phyloP scores from a whole-genome alignment of 2,329 filamentous ascomycete species.

The Alternaria hordeiaustralica region DNA sequence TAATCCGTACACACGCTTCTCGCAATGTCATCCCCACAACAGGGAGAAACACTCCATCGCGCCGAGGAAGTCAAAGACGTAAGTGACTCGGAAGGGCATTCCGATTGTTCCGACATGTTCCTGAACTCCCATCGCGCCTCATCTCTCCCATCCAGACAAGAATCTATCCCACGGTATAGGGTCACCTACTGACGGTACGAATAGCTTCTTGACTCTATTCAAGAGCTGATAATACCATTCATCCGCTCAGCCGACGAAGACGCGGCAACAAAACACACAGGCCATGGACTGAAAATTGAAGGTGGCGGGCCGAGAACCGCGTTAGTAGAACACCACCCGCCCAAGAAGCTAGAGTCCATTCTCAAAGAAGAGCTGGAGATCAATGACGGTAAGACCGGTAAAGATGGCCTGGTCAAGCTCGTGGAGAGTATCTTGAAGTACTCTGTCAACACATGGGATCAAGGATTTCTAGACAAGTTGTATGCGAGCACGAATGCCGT shows the following conservation, averaged over 20 bases:
- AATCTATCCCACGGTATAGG: too few relatives aligned
- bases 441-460: constrained; percentile 98
- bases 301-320: constrained; percentile 58
- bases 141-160: too few relatives aligned
- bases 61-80: constrained; percentile 50
- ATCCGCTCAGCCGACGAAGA: constrained; percentile 72
- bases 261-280: constrained; percentile 62
- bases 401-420: constrained; percentile 52
- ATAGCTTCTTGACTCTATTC: constrained; percentile 58
- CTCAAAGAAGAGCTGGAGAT: constrained; percentile 45
- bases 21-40: constrained; percentile 5
- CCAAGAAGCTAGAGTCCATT: constrained; percentile 51
- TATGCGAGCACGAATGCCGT: constrained; percentile 91
- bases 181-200: too few relatives aligned
- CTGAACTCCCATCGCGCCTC: constrained; percentile 5
- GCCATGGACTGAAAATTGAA: constrained; percentile 68
- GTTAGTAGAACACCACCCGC: constrained; percentile 54
- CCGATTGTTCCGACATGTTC: constrained; percentile 10
- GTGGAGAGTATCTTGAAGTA: constrained; percentile 77
- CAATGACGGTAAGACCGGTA: constrained; percentile 49
- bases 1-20: not conserved
- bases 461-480: constrained; percentile 94
- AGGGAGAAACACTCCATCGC: constrained; percentile 34
- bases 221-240: constrained; percentile 72
- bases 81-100: constrained; percentile 16